Evolutionary conservation across 371 early-diverging fungal genomes (phyloP), one percentile per base, ranked within the genome.

Genomic region (Dichotomocladium elegans): DNA sequence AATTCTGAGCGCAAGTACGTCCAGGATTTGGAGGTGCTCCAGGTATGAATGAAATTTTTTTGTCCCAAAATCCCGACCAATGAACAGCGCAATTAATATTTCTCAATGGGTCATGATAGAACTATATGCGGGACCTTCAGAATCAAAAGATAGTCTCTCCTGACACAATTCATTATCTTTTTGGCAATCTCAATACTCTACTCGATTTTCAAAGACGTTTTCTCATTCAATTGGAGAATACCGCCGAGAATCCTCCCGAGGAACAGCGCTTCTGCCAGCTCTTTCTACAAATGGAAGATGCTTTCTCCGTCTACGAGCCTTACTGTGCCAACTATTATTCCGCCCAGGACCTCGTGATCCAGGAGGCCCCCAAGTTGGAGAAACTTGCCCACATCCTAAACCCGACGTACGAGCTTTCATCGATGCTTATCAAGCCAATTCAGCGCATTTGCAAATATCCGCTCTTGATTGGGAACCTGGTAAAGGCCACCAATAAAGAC

Each of bases 401-500:
- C 50, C 93, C 95, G 11, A 80, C 72, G 27, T 88, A 89, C 52
- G 88, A 88, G 57, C 75, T 98, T 43, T 94, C 88, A 15, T 92
- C 93, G 14, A 79, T 91, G 67, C 79, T 99, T 34, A 96, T 99
- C 70, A 94, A 94, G 68, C 99, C 99, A 1, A 87, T 98, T 1
- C 98, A 99, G 73, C 86, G 99, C 53, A 88, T 98, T 53, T 94
- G 96, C 80, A 95, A 93, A 77, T 99, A 98, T 71, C 94, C 94
- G 24, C 75, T 95, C 26, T 80, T 95, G 35, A 77, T 96, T 56
- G 77, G 83, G 51, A 90, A 95, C 60, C 80, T 96, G 53, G 72
- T 91, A 62, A 92, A 92, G 68, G 78, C 80, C 57, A 86, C 88
- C 19, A 73, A 87, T 40, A 67, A 74, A 26, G 69, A 81, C 17